These are phyloP conservation scores for Sugiyamaella floridensis DNA, from an alignment of 805 yeast species.

Conservation along the genomic window DNA sequence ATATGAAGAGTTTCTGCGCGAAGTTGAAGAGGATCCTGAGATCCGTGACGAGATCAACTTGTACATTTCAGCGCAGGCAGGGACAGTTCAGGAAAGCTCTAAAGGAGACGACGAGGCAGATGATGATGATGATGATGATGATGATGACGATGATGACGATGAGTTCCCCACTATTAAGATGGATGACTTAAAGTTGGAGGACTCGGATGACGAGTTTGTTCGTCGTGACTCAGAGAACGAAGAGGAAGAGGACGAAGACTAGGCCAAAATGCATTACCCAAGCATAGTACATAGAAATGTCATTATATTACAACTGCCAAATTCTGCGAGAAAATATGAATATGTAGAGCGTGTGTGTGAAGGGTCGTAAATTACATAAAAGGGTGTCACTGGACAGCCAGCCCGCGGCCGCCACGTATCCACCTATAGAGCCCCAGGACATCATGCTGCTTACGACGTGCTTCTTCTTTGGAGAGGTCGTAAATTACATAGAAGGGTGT, in stretches of 20 bases:
- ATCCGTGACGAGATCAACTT: constrained; percentile 67
- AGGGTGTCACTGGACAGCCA: constrained; percentile 26
- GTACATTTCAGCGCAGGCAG: constrained; percentile 32
- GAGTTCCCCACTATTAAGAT: constrained; percentile 42
- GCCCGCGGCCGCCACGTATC: constrained; percentile 33
- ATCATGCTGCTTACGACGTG: constrained; percentile 26
- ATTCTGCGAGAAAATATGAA: background rate
- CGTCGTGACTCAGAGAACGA: background rate
- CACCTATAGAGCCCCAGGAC: constrained; percentile 33
- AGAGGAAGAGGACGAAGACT: background rate
- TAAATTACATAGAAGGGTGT: background rate
- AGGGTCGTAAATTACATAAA: background rate
- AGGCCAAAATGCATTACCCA: background rate
- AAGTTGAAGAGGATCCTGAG: constrained; percentile 23
- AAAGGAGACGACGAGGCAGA: constrained; percentile 22
- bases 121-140: constrained; percentile 19
- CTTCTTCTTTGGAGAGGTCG: constrained; percentile 13
- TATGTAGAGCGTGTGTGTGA: no score
- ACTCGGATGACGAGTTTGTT: constrained; percentile 55
- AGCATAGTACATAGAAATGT: background rate
- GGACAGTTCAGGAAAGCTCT: constrained; percentile 26
- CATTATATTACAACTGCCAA: background rate
- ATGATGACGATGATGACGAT: constrained; percentile 9
- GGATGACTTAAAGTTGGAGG: constrained; percentile 72
- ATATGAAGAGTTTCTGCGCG: constrained; percentile 21